Conservation (phyloP, 192 early-diverging fungal genomes). For the Powellomyces hirtus region DNA sequence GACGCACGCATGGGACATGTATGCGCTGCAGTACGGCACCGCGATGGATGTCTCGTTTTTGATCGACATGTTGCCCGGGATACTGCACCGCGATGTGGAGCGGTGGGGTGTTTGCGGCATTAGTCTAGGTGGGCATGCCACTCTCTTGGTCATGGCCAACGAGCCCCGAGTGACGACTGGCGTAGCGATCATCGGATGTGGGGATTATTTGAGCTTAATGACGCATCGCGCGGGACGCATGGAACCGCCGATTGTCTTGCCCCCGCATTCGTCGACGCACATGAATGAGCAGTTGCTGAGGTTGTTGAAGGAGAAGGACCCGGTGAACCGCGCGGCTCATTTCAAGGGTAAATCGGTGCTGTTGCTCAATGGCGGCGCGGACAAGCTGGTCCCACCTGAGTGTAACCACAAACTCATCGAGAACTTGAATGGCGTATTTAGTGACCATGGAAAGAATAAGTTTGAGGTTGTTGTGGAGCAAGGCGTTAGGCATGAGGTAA, state of each 20-base stretch:
- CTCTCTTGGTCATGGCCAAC: background rate
- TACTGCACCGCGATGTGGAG: constrained; percentile 34
- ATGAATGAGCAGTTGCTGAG: constrained; percentile 7
- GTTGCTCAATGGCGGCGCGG: constrained; percentile 20
- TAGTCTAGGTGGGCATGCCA: constrained; percentile 41
- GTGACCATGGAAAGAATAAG: background rate
- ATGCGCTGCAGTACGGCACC: constrained; percentile 37
- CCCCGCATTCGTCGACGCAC: constrained; percentile 3
- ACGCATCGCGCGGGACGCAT: constrained; percentile 3
- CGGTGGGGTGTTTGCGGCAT: constrained; percentile 50
- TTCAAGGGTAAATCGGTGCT: constrained; percentile 2
- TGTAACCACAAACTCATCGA: constrained; percentile 12
- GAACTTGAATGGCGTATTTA: background rate
- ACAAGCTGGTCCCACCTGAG: constrained; percentile 19
- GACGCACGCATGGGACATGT: constrained; percentile 31
- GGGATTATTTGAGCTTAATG: constrained; percentile 38
- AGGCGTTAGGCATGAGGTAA: constrained; percentile 20
- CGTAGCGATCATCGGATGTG: constrained; percentile 33
- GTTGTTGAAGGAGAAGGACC: background rate
- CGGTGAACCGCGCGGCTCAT: constrained; percentile 6
- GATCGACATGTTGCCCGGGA: constrained; percentile 50
- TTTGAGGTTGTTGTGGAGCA: constrained; percentile 24
- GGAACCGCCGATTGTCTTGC: constrained; percentile 4
- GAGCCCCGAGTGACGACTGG: constrained; percentile 19
- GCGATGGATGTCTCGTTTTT: constrained; percentile 44